Base-by-base conservation (phyloP, 2,329 filamentous ascomycete species). In the Stromatinia cepivora region DNA sequence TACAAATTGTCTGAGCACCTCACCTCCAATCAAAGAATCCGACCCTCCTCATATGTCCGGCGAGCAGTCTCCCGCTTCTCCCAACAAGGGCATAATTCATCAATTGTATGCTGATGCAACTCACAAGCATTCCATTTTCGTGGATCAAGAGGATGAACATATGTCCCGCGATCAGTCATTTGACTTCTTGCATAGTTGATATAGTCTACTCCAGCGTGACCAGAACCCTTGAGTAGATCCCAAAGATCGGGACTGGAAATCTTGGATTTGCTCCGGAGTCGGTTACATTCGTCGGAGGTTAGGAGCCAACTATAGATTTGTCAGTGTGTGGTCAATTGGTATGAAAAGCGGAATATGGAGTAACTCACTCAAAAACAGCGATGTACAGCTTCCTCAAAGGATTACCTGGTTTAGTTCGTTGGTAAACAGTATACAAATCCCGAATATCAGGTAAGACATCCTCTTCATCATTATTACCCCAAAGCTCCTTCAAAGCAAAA, bases 341-440 rank as follows among this genome's bases (percentile, higher is more conserved):
- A 6, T 2, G 1, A 8, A 4, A 28, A 46, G 10, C 2, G 13
- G 6, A 4, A 1, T 6, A 34, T 20, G 53, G 53, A 4, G 31
- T 31, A 39, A 61, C 58, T 3, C 34, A 61, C 58, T 61, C 17
- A 5, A 61, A 46, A 15, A 46, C 4, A 2, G 58, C 42, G 20
- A 61, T 61, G 7, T 61, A 61, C 1, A 61, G 58, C 17, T 61
- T 61, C n/a, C 58, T 61, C 25, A 61, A 9, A 22, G 58, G 58
- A 46, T 34, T 46, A 4, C 58, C 42, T 0, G 17, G 42, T 8
- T 34, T 31, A 0, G 42, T 62, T 62, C 28, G 42, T 5, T 42
- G 34, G 10, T 62, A 62, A 22, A 62, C 58, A 3, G 4, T 34
- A 45, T n/a, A 17, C 20, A 62, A 34, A 7, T 62, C 42, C 13